These are phyloP conservation scores for Triangularia verruculosa DNA, from an alignment of 2,329 filamentous ascomycete genomes.

Conservation along the genomic window DNA sequence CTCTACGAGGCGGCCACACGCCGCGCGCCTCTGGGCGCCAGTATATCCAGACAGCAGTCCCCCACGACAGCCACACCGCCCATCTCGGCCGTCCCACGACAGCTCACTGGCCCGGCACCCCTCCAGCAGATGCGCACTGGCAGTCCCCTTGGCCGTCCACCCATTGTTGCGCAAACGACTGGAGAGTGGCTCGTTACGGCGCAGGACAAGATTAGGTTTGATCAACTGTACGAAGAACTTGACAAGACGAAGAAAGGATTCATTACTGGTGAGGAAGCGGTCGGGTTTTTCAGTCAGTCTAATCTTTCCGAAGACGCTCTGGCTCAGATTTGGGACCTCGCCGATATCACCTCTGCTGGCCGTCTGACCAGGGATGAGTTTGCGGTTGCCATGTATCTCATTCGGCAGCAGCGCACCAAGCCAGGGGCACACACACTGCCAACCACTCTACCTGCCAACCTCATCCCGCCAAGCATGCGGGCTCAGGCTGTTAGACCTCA, in stretches of 20 bases:
- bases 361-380: constrained; percentile 86
- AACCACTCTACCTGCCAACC: constrained; percentile 69
- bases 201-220: constrained; percentile 82
- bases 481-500: constrained; percentile 49
- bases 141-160: constrained; percentile 54
- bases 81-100: constrained; percentile 71
- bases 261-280: constrained; percentile 92
- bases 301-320: constrained; percentile 83
- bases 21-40: constrained; percentile 48
- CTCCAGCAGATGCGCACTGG: constrained; percentile 60
- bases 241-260: constrained; percentile 78
- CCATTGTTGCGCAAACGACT: constrained; percentile 43
- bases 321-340: constrained; percentile 95
- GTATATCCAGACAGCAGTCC: constrained; percentile 45
- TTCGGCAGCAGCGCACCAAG: constrained; percentile 80
- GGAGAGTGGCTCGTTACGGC: constrained; percentile 79
- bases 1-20: constrained; percentile 88
- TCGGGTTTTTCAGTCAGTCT: constrained; percentile 90
- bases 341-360: constrained; percentile 89
- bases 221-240: constrained; percentile 77
- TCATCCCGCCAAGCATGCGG: constrained; percentile 86
- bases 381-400: constrained; percentile 95
- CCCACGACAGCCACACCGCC: constrained; percentile 50
- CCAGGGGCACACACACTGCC: constrained; percentile 66
- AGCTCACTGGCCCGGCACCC: constrained; percentile 66